A percentile compares a stretch with the other conserved stretches of the same genome.
phyloP scores from a whole-genome alignment of 2,329 filamentous ascomycete species.

The Chaetomium sp. region DNA sequence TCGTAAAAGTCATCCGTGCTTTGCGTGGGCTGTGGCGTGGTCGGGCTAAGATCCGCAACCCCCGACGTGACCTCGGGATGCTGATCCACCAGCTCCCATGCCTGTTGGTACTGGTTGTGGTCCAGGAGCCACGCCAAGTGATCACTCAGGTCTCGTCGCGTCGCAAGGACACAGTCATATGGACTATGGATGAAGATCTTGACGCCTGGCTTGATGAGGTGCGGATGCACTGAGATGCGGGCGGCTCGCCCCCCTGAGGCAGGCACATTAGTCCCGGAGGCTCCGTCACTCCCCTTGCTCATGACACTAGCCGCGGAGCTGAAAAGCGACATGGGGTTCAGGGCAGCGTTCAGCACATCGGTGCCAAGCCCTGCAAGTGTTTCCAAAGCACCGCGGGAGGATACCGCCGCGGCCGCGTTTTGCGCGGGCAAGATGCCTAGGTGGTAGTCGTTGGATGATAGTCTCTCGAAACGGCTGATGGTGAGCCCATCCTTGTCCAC shows the following conservation, averaged over 20 bases:
- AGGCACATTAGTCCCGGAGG: slow-evolving; percentile 51
- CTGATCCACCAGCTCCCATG: slow-evolving; percentile 86
- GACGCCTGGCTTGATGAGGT: slow-evolving; percentile 57
- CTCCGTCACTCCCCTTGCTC: slow-evolving; percentile 61
- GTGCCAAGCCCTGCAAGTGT: slow-evolving; percentile 70
- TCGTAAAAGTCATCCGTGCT: slow-evolving; percentile 71
- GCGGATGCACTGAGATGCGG: slow-evolving; percentile 51
- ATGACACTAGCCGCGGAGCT: slow-evolving; percentile 79
- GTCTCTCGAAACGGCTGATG: slow-evolving; percentile 81
- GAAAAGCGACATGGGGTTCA: slow-evolving; percentile 85
- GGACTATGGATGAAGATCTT: slow-evolving; percentile 94
- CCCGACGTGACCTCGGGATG: slow-evolving; percentile 72
- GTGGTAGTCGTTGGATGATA: slow-evolving; percentile 91
- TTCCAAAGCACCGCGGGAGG: slow-evolving; percentile 73
- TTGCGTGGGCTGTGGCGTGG: slow-evolving; percentile 41
- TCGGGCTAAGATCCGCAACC: slow-evolving; percentile 44
- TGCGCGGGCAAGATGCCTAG: slow-evolving; percentile 78
- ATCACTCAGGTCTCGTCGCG: slow-evolving; percentile 82
- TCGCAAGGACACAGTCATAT: slow-evolving; percentile 92
- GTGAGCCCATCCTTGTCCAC: slow-evolving; percentile 84
- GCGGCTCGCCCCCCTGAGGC: slow-evolving; percentile 39
- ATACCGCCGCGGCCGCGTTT: slow-evolving; percentile 63
- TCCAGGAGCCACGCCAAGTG: slow-evolving; percentile 85
- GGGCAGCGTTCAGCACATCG: slow-evolving; percentile 87
- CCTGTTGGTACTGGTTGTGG: slow-evolving; percentile 76